Base-by-base conservation (phyloP, 2,329 filamentous ascomycete genomes). In the Pseudocercospora eumusae region DNA sequence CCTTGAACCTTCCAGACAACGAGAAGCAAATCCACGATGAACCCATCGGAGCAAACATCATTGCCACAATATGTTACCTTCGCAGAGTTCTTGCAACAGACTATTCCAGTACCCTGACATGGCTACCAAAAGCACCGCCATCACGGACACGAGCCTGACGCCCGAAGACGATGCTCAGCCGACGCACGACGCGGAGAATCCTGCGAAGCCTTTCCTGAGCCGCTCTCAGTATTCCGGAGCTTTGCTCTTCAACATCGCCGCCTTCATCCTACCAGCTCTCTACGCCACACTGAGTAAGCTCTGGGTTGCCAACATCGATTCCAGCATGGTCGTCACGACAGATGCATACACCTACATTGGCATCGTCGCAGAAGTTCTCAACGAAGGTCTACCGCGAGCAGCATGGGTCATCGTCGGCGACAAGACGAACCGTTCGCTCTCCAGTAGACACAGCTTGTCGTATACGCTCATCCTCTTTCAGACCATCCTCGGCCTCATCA, bases 361-460 rank as follows among this genome's bases (percentile, higher is more conserved):
- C 20, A 82, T 86, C 0, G 79, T 90, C 0, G 84, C 83, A 1
- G 86, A 91, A 70, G 87, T 90, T 0, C 74, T 92, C 15, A 91
- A 91, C 66, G 88, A 92, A 71, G 88, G 88, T 0, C 82, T 92
- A 0, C 88, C 88, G 0, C 81, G 88, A 21, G 85, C 87, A 0
- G 81, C 87, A 0, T 92, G 86, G 84, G 79, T 87, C 5, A 82
- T 89, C 60, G 90, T 91, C 60, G 88, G 86, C 7, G 86, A 91
- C 73, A 82, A 81, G 27, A 75, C 83, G 0, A 84, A 82, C 0
- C 81, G 86, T 1, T 77, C 78, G 0, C 71, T 82, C 0, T 62
- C 75, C 0, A 78, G 83, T 13, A 81, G 88, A 0, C 75, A 90
- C 1, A 76, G 80, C 3, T 80, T 91, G 1, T 81, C 87, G 0